These are phyloP conservation scores for Cladosporium phlei DNA, from an alignment of 2,329 filamentous ascomycete species.

Conservation along the genomic window DNA sequence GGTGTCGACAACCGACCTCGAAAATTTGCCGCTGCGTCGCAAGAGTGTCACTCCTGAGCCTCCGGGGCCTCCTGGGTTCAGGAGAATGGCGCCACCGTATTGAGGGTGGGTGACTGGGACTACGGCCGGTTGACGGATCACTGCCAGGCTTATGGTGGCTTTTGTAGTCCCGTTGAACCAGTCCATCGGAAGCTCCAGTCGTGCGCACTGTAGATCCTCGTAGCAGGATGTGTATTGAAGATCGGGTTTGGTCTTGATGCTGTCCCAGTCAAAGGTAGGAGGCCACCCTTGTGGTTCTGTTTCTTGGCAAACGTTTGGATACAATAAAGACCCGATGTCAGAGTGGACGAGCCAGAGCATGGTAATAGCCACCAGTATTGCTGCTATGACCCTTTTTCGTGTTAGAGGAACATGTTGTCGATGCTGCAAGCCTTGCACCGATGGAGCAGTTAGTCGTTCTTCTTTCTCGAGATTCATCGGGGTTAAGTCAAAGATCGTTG, in stretches of 20 bases:
- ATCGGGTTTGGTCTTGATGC: neutral
- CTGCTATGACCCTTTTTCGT: neutral
- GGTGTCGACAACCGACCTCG: conserved; percentile 26
- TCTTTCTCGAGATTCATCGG: too few species aligned
- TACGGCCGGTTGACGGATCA: conserved; percentile 42
- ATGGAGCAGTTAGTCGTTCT: too few species aligned
- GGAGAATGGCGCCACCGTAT: conserved; percentile 37
- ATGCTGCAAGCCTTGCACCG: too few species aligned
- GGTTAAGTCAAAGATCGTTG: too few species aligned
- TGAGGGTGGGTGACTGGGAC: conserved; percentile 33
- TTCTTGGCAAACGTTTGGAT: too few species aligned
- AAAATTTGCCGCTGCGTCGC: conserved; percentile 19
- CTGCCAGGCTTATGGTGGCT: conserved; percentile 36
- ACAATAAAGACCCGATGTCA: neutral
- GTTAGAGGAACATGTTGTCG: too few species aligned
- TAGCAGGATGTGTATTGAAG: conserved; percentile 6
- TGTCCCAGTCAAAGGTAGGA: conserved; percentile 12
- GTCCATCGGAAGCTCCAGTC: conserved; percentile 44
- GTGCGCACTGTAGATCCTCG: conserved; percentile 39
- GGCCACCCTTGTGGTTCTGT: too few species aligned
- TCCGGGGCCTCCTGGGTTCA: conserved; percentile 41
- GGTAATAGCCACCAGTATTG: neutral
- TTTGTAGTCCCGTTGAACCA: conserved; percentile 30
- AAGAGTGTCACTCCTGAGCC: conserved; percentile 34
- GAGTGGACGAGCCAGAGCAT: neutral